Evolutionary conservation across 2,329 filamentous ascomycete species (phyloP), one percentile per base, ranked within the genome.

Genomic region (Hypoxylon sp.): DNA sequence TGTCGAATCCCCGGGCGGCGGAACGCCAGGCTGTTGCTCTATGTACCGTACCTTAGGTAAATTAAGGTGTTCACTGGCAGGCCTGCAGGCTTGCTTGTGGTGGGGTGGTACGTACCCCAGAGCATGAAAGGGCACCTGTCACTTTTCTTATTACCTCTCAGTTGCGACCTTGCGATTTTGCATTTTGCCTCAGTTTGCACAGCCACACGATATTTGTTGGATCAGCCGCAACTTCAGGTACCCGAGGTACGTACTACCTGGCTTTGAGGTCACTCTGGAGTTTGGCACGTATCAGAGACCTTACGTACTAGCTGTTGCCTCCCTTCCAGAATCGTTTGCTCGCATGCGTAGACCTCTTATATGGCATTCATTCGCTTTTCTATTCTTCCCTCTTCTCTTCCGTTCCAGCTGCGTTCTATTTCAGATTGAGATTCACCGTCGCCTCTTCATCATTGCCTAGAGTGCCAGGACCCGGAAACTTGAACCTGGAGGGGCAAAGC

Each of bases 1-100:
- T 38, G 7, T 35, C 42, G 9, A n/a, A 40, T 35, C 52, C 41
- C 29, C 35, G 33, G 29, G n/a, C n/a, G n/a, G n/a, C n/a, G n/a
- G n/a, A n/a, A n/a, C n/a, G n/a, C n/a, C n/a, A n/a, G n/a, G n/a
- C n/a, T n/a, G n/a, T n/a, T n/a, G n/a, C n/a, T n/a, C n/a, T n/a
- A n/a, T n/a, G n/a, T n/a, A n/a, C n/a, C n/a, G n/a, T n/a, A n/a
- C n/a, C n/a, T n/a, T n/a, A n/a, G n/a, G n/a, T n/a, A n/a, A n/a
- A n/a, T n/a, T n/a, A n/a, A n/a, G n/a, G n/a, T n/a, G n/a, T n/a
- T n/a, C n/a, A n/a, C n/a, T n/a, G n/a, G n/a, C n/a, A n/a, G n/a
- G n/a, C n/a, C n/a, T n/a, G n/a, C n/a, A n/a, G n/a, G n/a, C n/a
- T 33, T 29, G 26, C 6, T 29, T 33, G 4, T 33, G 15, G 29